Conservation (phyloP, 345 rosid genomes). For the Punica granatum region DNA sequence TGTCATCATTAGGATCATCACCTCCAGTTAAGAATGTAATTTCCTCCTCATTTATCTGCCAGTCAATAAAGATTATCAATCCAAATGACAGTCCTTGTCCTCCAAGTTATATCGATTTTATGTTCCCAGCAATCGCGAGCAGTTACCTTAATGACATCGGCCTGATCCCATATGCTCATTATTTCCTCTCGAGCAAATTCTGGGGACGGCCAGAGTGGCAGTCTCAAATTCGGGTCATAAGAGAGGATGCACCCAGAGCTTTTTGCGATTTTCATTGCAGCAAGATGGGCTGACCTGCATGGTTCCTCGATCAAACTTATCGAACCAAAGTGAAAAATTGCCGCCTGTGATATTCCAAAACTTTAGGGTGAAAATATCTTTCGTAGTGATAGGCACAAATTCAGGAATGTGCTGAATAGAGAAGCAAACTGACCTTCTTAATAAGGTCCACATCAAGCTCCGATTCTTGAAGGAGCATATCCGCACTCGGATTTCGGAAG, state of each 20-base stretch:
- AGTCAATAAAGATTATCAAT: constrained; percentile 5
- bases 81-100: constrained; percentile 4
- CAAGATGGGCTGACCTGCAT: constrained; percentile 85
- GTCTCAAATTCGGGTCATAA: constrained; percentile 89
- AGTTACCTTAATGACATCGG: constrained; percentile 84
- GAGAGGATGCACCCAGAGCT: constrained; percentile 73
- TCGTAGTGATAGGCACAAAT: neutral
- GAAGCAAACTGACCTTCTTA: constrained; percentile 38
- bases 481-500: constrained; percentile 97
- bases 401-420: neutral
- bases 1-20: constrained; percentile 55
- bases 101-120: neutral
- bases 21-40: constrained; percentile 67
- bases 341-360: constrained; percentile 45
- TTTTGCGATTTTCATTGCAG: constrained; percentile 81
- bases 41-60: constrained; percentile 93
- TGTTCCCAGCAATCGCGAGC: neutral
- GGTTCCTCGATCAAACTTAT: constrained; percentile 96
- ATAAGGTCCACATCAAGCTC: constrained; percentile 69
- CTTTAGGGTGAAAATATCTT: neutral
- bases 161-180: constrained; percentile 82
- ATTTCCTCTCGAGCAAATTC: constrained; percentile 79
- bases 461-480: constrained; percentile 85
- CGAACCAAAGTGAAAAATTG: constrained; percentile 91
- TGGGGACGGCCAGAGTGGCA: constrained; percentile 86